These are phyloP conservation scores for Colletotrichum cereale DNA, from an alignment of 2,329 filamentous ascomycete genomes.

Conservation along the genomic window DNA sequence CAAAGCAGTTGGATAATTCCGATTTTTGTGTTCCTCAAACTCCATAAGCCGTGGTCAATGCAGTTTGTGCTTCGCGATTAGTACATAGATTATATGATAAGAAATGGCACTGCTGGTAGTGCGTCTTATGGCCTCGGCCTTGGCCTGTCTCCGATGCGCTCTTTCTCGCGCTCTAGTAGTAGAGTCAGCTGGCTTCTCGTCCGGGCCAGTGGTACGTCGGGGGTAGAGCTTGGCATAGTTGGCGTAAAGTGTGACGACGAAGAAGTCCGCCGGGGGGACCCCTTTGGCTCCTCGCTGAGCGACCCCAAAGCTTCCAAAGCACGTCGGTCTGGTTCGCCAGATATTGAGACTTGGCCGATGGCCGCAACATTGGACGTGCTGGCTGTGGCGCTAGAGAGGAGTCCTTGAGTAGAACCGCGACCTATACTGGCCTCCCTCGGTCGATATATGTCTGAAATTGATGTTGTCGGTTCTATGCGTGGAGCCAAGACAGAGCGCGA, in stretches of 20 bases:
- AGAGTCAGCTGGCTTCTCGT: conserved; percentile 72
- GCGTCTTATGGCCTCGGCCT: conserved; percentile 24
- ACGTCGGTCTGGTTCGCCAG: conserved; percentile 28
- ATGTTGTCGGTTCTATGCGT: conserved; percentile 32
- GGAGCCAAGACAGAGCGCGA: conserved; percentile 29
- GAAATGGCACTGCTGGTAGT: conserved; percentile 6
- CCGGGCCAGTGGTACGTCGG: conserved; percentile 64
- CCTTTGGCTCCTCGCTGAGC: conserved; percentile 9
- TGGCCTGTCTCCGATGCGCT: conserved; percentile 31
- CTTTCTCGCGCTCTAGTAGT: conserved; percentile 67
- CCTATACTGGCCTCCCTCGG: conserved; percentile 44
- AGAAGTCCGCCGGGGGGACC: conserved; percentile 41
- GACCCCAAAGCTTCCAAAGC: conserved; percentile 45
- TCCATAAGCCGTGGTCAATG: conserved; percentile 37
- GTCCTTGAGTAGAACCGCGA: conserved; percentile 46
- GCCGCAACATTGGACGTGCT: conserved; percentile 38
- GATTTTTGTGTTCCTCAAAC: conserved; percentile 29
- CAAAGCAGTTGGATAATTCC: conserved; percentile 7
- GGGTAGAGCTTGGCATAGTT: conserved; percentile 60
- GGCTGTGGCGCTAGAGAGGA: conserved; percentile 45
- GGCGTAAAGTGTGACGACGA: conserved; percentile 59
- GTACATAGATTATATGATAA: conserved; percentile 37
- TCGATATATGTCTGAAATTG: conserved; percentile 32
- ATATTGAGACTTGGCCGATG: conserved; percentile 36
- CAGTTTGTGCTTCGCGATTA: conserved; percentile 34